A percentile compares a stretch with the other conserved stretches of the same genome.
phyloP scores from a whole-genome alignment of 495 filamentous ascomycete species.

The Rhizodiscina lignyota region DNA sequence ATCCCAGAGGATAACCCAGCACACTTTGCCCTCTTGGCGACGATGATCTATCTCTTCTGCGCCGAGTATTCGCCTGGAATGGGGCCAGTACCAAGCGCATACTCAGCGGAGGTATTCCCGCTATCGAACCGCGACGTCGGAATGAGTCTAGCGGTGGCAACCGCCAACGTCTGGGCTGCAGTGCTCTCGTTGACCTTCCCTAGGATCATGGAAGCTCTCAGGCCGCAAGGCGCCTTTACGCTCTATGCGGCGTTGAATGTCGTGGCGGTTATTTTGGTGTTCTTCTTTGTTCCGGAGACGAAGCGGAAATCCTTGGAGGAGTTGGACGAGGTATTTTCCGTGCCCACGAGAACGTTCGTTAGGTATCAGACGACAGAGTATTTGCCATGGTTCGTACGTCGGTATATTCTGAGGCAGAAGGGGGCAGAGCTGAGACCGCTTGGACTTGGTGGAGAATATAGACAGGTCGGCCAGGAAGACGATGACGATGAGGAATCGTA shows the following conservation, averaged over 20 bases:
- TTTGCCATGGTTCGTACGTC: conserved; percentile 19
- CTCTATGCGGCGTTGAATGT: conserved; percentile 38
- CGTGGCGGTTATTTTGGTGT: conserved; percentile 47
- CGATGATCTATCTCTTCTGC: conserved; percentile 48
- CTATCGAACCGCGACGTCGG: conserved; percentile 53
- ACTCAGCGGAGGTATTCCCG: conserved; percentile 57
- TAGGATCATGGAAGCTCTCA: conserved; percentile 29
- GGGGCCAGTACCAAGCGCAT: conserved; percentile 69
- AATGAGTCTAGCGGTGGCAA: conserved; percentile 59
- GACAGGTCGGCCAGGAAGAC: no score
- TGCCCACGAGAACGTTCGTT: no score
- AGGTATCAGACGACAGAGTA: conserved; percentile 19
- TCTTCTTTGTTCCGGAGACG: conserved; percentile 50
- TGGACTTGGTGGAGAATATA: no score
- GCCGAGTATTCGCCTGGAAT: conserved; percentile 38
- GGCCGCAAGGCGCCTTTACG: conserved; percentile 23
- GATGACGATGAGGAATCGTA: no score
- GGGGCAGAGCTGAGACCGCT: no score
- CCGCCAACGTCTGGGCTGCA: conserved; percentile 48
- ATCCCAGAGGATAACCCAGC: conserved; percentile 34
- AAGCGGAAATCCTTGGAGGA: conserved; percentile 60
- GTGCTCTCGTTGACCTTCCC: conserved; percentile 51
- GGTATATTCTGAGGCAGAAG: no score
- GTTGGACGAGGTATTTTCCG: conserved; percentile 57
- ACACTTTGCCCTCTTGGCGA: conserved; percentile 45